Evolutionary conservation across 2,329 filamentous ascomycete species (phyloP), one percentile per base, ranked within the genome.

Genomic region (Cercospora berteroae): DNA sequence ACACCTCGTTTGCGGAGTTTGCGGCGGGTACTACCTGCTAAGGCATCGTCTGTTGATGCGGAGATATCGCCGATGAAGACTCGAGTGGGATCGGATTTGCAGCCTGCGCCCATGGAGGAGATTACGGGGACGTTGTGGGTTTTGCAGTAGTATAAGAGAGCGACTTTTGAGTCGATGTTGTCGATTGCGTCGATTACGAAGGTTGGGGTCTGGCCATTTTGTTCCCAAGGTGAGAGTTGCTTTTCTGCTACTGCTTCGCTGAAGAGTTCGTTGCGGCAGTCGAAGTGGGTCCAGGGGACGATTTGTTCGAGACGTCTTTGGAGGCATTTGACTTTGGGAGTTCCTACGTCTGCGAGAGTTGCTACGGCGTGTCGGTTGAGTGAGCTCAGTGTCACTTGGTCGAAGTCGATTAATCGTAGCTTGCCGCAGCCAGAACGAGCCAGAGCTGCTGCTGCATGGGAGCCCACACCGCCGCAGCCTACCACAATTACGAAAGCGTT

Each of bases 171-270:
- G 61, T 97, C 92, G 70, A 99, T 98, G 77, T 99, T 98, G 80
- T 99, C 95, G 72, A 99, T 99, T 23, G 94, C 96, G 80, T 99
- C 95, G 39, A 99, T 88, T n/a, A 99, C 88, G 75, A 90, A 99
- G 74, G 94, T 90, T 1, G 94, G 93, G 74, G 85, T 85, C 76
- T 85, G 86, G 5, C 80, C 83, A 50, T 81, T 82, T 23, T 82
- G 18, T 48, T 48, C 80, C 89, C 92, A 93, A 0, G 87, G 83
- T 0, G 82, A 87, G 50, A 99, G 82, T 69, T 97, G 82, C 10
- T 81, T 77, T 6, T 86, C 85, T 0, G 93, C 93, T 9, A 84
- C 88, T 16, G 83, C 79, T 57, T 85, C 88, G 69, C 88, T 88
- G 79, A 96, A 97, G 60, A 98, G 89, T 77, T 96, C 90, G 74